A percentile compares a stretch with the other conserved stretches of the same genome.
Conservation (phyloP, 2,329 filamentous ascomycete species). For the Massarina eburnea region DNA sequence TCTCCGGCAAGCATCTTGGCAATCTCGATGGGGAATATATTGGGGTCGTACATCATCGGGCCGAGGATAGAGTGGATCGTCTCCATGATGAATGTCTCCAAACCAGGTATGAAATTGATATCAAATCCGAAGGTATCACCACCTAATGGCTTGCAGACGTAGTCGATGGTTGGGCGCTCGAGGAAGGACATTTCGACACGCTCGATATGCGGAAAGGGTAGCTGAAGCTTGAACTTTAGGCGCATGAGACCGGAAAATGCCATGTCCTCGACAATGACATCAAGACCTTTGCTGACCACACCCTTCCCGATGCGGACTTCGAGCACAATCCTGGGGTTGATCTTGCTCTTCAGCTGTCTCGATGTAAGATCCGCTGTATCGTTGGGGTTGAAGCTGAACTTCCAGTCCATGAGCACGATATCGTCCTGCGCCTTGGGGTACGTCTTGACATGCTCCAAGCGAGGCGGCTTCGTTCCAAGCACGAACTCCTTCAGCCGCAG, state of each 20-base stretch:
- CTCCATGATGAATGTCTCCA: conserved; percentile 91
- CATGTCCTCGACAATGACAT: conserved; percentile 98
- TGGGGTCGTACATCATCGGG: conserved; percentile 97
- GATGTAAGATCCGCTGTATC: conserved; percentile 90
- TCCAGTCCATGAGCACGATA: conserved; percentile 98
- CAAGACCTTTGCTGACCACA: conserved; percentile 93
- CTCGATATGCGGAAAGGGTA: conserved; percentile 94
- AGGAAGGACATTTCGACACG: conserved; percentile 94
- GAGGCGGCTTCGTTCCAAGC: conserved; percentile 89
- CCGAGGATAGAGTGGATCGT: conserved; percentile 92
- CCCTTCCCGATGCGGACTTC: conserved; percentile 95
- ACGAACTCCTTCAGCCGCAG: conserved; percentile 92
- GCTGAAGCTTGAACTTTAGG: conserved; percentile 94
- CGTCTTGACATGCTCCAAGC: conserved; percentile 96
- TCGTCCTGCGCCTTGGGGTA: conserved; percentile 96
- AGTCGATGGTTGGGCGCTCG: conserved; percentile 86
- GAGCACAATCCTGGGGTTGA: conserved; percentile 94
- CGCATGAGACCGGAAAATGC: conserved; percentile 94
- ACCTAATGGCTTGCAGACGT: conserved; percentile 95
- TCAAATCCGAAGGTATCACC: conserved; percentile 96
- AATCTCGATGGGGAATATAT: conserved; percentile 97
- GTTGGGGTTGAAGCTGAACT: conserved; percentile 98
- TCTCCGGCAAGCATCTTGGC: conserved; percentile 97
- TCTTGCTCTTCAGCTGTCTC: conserved; percentile 87
- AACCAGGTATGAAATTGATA: conserved; percentile 96